Conservation (phyloP, 805 yeast species). For the Kurtzmaniella cleridarum region DNA sequence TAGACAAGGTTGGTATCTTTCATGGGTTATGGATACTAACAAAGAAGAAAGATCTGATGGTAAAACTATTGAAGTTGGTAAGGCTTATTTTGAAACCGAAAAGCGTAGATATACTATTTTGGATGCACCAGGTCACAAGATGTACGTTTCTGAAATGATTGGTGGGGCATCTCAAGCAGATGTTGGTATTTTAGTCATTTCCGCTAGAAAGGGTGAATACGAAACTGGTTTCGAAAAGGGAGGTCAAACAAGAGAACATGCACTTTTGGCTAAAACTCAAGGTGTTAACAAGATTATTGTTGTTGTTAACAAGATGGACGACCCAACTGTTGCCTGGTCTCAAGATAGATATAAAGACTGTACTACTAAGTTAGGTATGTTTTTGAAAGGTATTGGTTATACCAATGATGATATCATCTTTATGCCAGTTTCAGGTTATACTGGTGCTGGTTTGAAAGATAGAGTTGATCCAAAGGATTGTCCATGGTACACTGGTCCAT, state of each 20-base stretch:
- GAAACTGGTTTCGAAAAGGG: conserved; percentile 99
- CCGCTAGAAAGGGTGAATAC: conserved; percentile 98
- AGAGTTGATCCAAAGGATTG: conserved; percentile 65
- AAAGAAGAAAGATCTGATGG: conserved; percentile 99
- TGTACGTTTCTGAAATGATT: conserved; percentile 98
- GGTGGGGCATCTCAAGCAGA: conserved; percentile 99
- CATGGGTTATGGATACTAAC: conserved; percentile 99
- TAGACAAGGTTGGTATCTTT: conserved; percentile 98
- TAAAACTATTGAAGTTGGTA: conserved; percentile 98
- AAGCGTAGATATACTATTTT: conserved; percentile 95
- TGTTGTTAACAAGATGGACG: conserved; percentile 98
- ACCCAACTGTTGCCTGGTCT: conserved; percentile 94
- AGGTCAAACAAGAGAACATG: conserved; percentile 98
- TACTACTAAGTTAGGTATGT: conserved; percentile 70
- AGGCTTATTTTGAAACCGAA: conserved; percentile 95
- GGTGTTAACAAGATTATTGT: conserved; percentile 94
- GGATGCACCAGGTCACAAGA: conserved; percentile 99
- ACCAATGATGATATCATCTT: conserved; percentile 76
- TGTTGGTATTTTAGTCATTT: conserved; percentile 93
- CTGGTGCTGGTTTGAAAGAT: conserved; percentile 95
- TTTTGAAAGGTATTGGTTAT: conserved; percentile 87
- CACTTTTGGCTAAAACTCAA: conserved; percentile 94
- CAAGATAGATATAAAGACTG: conserved; percentile 95
- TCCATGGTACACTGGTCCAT: conserved; percentile 94
- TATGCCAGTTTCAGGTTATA: conserved; percentile 98